Percentiles rank a stretch among this genome's conserved stretches.
Evolutionary conservation across 2,329 filamentous ascomycete species (phyloP).

Genomic region (Xylaria polymorpha): DNA sequence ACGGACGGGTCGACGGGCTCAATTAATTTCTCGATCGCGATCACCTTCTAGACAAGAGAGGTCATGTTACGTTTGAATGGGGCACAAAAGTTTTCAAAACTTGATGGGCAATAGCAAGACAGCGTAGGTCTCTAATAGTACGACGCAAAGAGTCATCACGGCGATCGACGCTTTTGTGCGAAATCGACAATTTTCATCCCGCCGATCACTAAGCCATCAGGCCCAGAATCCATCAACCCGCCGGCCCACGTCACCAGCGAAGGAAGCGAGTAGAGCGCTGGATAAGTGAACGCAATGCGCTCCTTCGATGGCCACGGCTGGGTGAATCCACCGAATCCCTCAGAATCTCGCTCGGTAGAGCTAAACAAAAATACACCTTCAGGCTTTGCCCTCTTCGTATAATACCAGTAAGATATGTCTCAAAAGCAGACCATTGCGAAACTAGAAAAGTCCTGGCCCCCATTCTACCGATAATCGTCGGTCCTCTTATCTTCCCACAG

Average conservation of each 20-base stretch:
- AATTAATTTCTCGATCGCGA: slow-evolving; percentile 9
- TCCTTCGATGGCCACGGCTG: slow-evolving; percentile 4
- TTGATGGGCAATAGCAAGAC: not conserved
- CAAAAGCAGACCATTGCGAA: slow-evolving; percentile 11
- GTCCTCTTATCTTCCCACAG: not conserved
- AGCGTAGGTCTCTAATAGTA: slow-evolving; percentile 8
- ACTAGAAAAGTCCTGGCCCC: slow-evolving; percentile 5
- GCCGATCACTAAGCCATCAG: slow-evolving; percentile 19
- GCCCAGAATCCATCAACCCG: slow-evolving; percentile 25
- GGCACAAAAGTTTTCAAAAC: slow-evolving; percentile 13
- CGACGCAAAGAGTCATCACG: slow-evolving; percentile 14
- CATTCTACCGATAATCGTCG: not conserved
- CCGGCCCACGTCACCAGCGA: slow-evolving; percentile 11
- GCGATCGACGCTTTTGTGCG: slow-evolving; percentile 34
- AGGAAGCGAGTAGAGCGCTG: slow-evolving; percentile 1
- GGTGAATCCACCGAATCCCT: slow-evolving; percentile 4
- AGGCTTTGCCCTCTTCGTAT: not conserved
- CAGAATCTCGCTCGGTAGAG: not conserved
- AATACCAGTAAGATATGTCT: not conserved
- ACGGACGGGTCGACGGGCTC: slow-evolving; percentile 1
- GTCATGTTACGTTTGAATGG: slow-evolving; percentile 11
- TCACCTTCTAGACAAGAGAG: slow-evolving; percentile 26
- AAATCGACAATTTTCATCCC: slow-evolving; percentile 30
- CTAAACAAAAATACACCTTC: not conserved
- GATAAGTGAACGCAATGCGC: not conserved